Base-by-base conservation (phyloP, 805 yeast genomes). In the Phaffomyces thermotolerans region DNA sequence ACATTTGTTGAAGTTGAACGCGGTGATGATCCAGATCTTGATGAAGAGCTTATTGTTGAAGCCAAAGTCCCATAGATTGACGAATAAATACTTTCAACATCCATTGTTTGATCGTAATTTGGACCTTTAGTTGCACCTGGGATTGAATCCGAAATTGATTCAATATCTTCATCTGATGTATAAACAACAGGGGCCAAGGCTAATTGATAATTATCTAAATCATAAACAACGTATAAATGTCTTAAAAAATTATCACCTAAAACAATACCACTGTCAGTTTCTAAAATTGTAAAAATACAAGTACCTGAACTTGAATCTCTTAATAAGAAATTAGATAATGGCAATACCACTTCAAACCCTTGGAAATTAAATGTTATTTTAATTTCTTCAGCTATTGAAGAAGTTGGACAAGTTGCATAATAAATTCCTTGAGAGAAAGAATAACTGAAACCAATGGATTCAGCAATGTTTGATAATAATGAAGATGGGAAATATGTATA, bases 221-320 rank as follows among this genome's bases (percentile, higher is more conserved):
- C 81, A 47, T 68, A 79, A 37, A 77, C 81, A 36, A 72, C 67
- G 51, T 78, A 78, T 1, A 75, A 76, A 25, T 70, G 57, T 45
- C 73, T 65, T 43, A 79, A 54, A 58, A 79, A 73, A 12, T 72
- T 61, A 56, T 77, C 81, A 40, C 84, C 84, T 17, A 77, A 57
- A 6, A 70, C 66, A 2, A 62, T 45, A 33, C 66, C 66, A 33
- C 61, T 64, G 30, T 62, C 65, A 8, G 17, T 33, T 3, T 58
- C 51, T 20, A 65, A 47, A 2, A 77, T 45, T 8, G 75, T 78
- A 32, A 78, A 50, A 6, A 68, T 71, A 63, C 83, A 78, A 18
- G 64, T 56, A 1, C 49, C 47, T 3, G 43, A 14, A 9, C 48
- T 40, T 27, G 52, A 52, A 6, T 60, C 50, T 10, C 54, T 48